Evolutionary conservation across 2,329 filamentous ascomycete species (phyloP), one percentile per base, ranked within the genome.

Genomic region (Ascochyta lentis): DNA sequence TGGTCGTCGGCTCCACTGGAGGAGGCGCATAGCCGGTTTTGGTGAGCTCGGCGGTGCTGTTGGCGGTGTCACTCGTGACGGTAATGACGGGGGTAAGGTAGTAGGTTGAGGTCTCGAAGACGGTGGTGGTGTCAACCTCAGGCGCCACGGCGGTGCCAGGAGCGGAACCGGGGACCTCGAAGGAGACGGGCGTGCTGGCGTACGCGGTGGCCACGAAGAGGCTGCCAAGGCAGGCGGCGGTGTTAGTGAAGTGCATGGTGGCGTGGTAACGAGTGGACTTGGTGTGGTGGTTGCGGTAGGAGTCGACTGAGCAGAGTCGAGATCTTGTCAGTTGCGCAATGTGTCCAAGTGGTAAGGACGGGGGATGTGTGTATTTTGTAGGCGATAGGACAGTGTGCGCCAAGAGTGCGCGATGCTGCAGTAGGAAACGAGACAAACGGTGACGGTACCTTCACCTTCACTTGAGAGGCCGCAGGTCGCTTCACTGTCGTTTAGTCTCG

Each of bases 401-500:
- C 33, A 54, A 54, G 44, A 38, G 50, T 37, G 31, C 31, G 50
- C 50, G 50, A 47, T 54, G 38, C 44, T 48, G 50, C 38, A 43
- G 44, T n/a, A 16, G 44, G 44, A 38, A 43, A 38, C 27, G 13
- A 3, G 19, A 34, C 50, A 54, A 54, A 48, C 39, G 10, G 50
- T 39, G 38, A 6, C 39, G 7, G 23, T 9, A 33, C 43, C 39
- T 47, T 48, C 24, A 34, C 44, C 40, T 48, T 48, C 43, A 48
- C 44, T 33, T 10, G 23, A 5, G 6, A 13, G 29, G 44, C 24
- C 31, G 26, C 6, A 37, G 10, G 35, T 9, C 7, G 24, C 23
- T 16, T 16, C 6, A 16, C 6, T 35, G 2, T 35, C 8, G 15
- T 35, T 9, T 10, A 35, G 33, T 16, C 15, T 35, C n/a, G 15